Evolutionary conservation across 2,329 filamentous ascomycete species (phyloP), one percentile per base, ranked within the genome.

Genomic region (Beauveria varroae): DNA sequence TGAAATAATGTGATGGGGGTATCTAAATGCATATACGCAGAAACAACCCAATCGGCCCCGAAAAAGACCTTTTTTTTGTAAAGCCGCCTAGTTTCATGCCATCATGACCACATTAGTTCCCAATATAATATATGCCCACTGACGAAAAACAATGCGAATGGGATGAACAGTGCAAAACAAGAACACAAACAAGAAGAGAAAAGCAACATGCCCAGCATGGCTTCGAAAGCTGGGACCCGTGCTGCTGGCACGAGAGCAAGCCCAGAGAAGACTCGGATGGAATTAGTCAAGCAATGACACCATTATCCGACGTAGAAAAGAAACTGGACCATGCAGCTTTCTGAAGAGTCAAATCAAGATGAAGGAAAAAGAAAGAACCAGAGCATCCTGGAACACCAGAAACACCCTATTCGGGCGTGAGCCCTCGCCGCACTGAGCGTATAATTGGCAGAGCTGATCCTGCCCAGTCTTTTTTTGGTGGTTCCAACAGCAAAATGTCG

Each of bases 1-100:
- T 62, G 51, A 57, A 54, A 56, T 56, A 30, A 50, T 61, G 63
- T 61, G 30, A 60, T 55, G 40, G 43, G 53, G 60, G 60, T 62
- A 62, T 62, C 55, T 41, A 57, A 34, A 61, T 61, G 59, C 59
- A 47, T 61, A 51, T 56, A 20, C 37, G 59, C 52, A 40, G n/a
- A 51, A 61, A 43, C 22, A 57, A 57, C 52, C 57, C 47, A 51
- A 28, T 34, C 30, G 30, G 37, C 12, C 30, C 22, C n/a, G 24
- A 51, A 6, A 30, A 56, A 34, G 52, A 52, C 56, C 22, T 30
- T 43, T 59, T 59, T 46, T 50, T 14, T 51, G 16, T 43, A 8
- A 28, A 37, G 26, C 41, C n/a, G 18, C 34, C 50, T 26, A 7
- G 40, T 60, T 44, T 47, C 57, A 54, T 60, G 37, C 59, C 44